These are phyloP conservation scores for Penicillium coprophilum DNA, from an alignment of 495 filamentous ascomycete species.

Conservation along the genomic window DNA sequence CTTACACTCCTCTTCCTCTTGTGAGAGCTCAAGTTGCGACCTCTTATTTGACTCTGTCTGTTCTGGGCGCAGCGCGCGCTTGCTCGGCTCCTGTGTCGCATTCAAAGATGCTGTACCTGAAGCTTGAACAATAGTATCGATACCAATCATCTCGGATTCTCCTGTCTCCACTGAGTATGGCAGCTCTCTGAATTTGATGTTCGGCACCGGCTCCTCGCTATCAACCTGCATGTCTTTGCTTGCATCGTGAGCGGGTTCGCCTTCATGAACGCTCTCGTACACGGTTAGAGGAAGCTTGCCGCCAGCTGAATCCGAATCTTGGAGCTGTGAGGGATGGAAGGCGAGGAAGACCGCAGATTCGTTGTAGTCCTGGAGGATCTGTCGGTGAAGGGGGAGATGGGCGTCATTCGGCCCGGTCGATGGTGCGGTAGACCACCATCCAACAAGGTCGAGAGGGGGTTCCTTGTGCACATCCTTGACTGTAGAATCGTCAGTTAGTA, in stretches of 20 bases:
- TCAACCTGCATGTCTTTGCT: constrained; percentile 74
- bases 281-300: constrained; percentile 86
- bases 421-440: constrained; percentile 88
- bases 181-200: constrained; percentile 76
- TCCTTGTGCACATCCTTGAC: constrained; percentile 87
- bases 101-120: constrained; percentile 67
- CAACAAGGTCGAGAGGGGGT: constrained; percentile 82
- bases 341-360: constrained; percentile 85
- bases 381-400: constrained; percentile 72
- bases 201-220: constrained; percentile 54
- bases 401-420: constrained; percentile 64
- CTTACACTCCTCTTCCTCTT: constrained; percentile 76
- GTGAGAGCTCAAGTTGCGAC: constrained; percentile 54
- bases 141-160: constrained; percentile 95
- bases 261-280: constrained; percentile 83
- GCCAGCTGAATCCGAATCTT: constrained; percentile 49
- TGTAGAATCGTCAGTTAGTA: constrained; percentile 32
- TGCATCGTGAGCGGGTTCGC: constrained; percentile 51
- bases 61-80: constrained; percentile 19
- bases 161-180: constrained; percentile 87
- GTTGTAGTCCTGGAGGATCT: constrained; percentile 70
- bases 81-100: constrained; percentile 16
- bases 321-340: constrained; percentile 68
- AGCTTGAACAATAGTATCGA: constrained; percentile 84
- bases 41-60: constrained; percentile 40